A percentile compares a stretch with the other conserved stretches of the same genome.
Conservation (phyloP, 73 alveolate genomes). For the Paramecium octaurelia region DNA sequence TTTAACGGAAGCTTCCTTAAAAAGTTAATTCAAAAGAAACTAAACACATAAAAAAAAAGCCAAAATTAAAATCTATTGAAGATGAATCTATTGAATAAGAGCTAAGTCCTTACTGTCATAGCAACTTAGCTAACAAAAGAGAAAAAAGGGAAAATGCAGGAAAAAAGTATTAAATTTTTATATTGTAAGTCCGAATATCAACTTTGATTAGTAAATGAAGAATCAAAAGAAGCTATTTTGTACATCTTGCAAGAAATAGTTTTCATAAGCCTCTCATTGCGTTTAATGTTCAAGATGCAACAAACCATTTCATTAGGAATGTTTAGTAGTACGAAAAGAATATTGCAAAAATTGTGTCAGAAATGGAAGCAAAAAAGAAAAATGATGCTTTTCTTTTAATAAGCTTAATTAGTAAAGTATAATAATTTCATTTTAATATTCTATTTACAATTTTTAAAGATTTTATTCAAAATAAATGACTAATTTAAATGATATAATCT, state of each 20-base stretch:
- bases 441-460: neutral
- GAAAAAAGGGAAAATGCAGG: conserved; percentile 50
- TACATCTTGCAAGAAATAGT: neutral
- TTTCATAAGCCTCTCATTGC: neutral
- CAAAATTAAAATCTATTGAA: neutral
- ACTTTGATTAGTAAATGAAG: neutral
- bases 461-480: neutral
- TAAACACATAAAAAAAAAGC: neutral
- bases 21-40: neutral
- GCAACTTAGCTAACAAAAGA: conserved; percentile 2
- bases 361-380: neutral
- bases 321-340: neutral
- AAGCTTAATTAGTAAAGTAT: neutral
- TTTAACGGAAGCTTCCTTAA: neutral
- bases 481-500: neutral
- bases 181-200: neutral
- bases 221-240: neutral
- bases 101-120: neutral
- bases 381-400: neutral
- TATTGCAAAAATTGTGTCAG: neutral
- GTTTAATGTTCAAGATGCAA: neutral
- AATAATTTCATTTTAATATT: neutral
- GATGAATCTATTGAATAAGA: conserved; percentile 10
- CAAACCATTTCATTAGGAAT: neutral
- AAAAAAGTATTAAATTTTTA: neutral